A percentile compares a stretch with the other conserved stretches of the same genome.
Evolutionary conservation across 108 stramenopile genomes (phyloP).

Genomic region (Halocafeteria seosinensis): DNA sequence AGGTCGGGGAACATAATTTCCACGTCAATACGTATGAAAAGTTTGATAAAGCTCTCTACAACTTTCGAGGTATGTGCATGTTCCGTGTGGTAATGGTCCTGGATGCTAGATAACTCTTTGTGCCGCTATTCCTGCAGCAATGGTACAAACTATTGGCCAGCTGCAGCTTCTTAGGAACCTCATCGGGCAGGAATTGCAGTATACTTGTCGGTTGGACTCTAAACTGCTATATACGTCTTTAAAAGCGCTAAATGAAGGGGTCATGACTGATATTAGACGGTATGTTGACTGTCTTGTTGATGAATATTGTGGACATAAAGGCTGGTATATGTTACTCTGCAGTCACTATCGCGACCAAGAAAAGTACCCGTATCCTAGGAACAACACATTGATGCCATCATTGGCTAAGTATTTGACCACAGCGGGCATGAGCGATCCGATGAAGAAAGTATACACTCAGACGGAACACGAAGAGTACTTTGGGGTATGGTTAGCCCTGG

Average conservation of each 20-base stretch:
- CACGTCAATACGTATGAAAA: too few species aligned
- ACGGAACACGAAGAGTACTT: conserved; percentile 36
- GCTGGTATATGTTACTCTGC: too few species aligned
- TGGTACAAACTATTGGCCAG: conserved; percentile 35
- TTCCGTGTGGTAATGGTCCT: too few species aligned
- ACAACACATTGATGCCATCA: not conserved
- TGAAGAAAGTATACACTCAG: conserved; percentile 35
- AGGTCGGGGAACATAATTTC: too few species aligned
- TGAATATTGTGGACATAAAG: not conserved
- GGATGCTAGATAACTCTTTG: too few species aligned
- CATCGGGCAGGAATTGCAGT: conserved; percentile 29
- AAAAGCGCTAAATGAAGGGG: conserved; percentile 9
- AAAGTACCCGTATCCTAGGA: not conserved
- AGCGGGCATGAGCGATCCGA: conserved; percentile 34
- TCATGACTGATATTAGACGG: conserved; percentile 6
- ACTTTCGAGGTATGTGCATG: too few species aligned
- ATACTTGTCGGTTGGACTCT: conserved; percentile 30
- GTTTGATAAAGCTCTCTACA: too few species aligned
- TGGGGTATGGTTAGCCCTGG: conserved; percentile 27
- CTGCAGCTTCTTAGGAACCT: conserved; percentile 34
- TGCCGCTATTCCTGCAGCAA: too few species aligned
- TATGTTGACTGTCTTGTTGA: too few species aligned
- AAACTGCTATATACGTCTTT: conserved; percentile 20
- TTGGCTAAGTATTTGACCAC: conserved; percentile 21
- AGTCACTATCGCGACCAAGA: conserved; percentile 3